phyloP scores from a whole-genome alignment of 805 yeast genomes.

The Blastobotrys americana region DNA sequence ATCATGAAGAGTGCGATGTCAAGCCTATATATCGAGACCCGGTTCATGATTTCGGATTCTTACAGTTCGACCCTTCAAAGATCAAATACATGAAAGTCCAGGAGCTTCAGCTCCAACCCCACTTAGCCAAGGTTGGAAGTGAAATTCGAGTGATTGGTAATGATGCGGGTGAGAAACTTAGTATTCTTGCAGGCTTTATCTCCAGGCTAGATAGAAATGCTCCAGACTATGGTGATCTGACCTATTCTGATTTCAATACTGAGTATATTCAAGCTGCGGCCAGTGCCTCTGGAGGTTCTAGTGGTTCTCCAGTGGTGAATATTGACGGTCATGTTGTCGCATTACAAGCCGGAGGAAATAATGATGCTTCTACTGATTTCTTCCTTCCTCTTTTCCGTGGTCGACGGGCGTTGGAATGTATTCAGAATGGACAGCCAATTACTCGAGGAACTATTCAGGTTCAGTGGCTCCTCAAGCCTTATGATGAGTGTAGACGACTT shows the following conservation, averaged over 20 bases:
- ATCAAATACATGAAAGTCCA: constrained; percentile 68
- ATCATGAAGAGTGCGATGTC: constrained; percentile 88
- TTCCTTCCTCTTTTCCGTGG: constrained; percentile 83
- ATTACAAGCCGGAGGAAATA: constrained; percentile 87
- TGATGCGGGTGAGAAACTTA: constrained; percentile 90
- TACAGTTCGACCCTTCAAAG: constrained; percentile 63
- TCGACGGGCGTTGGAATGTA: constrained; percentile 67
- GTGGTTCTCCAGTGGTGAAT: constrained; percentile 94
- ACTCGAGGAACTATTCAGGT: constrained; percentile 90
- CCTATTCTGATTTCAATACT: constrained; percentile 89
- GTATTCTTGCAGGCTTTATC: constrained; percentile 81
- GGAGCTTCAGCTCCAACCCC: constrained; percentile 66
- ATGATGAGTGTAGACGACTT: constrained; percentile 80
- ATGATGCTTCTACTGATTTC: constrained; percentile 89
- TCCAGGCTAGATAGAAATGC: constrained; percentile 84
- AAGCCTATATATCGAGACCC: constrained; percentile 87
- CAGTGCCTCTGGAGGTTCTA: constrained; percentile 90
- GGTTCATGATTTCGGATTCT: constrained; percentile 89
- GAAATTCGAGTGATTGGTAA: constrained; percentile 94
- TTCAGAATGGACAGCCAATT: constrained; percentile 52
- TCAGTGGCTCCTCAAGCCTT: constrained; percentile 82
- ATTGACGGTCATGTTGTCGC: constrained; percentile 84
- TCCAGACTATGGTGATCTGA: constrained; percentile 82
- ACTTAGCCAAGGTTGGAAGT: constrained; percentile 80
- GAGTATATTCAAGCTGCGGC: constrained; percentile 96